These are phyloP conservation scores for Neurospora sp. DNA, from an alignment of 2,329 filamentous ascomycete genomes.

Conservation along the genomic window DNA sequence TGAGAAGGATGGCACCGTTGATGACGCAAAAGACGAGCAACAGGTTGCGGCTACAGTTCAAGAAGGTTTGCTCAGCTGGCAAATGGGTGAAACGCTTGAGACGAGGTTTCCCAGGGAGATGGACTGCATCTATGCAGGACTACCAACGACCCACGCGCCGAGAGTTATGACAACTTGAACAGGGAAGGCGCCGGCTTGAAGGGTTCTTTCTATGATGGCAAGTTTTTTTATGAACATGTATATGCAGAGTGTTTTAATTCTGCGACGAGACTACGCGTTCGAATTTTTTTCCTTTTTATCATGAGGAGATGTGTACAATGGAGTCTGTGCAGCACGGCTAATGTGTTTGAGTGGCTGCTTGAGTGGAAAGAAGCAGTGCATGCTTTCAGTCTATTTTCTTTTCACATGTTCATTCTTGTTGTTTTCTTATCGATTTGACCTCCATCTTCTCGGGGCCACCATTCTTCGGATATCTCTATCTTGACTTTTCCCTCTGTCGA, in stretches of 20 bases:
- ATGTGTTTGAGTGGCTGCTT: background rate
- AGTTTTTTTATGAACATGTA: background rate
- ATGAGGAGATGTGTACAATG: background rate
- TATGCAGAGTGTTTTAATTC: background rate
- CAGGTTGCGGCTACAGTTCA: background rate
- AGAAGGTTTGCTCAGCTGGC: constrained; percentile 8
- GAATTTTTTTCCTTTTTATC: background rate
- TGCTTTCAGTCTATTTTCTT: background rate
- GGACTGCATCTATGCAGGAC: constrained; percentile 13
- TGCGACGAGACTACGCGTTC: background rate
- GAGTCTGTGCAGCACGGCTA: background rate
- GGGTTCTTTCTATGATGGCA: background rate
- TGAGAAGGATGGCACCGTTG: background rate
- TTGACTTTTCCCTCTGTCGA: background rate
- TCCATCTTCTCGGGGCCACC: background rate
- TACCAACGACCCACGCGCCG: background rate
- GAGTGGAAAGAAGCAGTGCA: background rate
- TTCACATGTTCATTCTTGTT: background rate
- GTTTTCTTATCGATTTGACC: background rate
- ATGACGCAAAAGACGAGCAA: background rate
- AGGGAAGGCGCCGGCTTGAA: background rate
- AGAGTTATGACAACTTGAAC: background rate
- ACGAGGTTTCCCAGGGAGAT: constrained; percentile 15
- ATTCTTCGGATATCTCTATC: background rate
- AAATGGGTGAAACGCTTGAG: constrained; percentile 14